Base-by-base conservation (phyloP, 2,329 filamentous ascomycete species). In the Apiospora sp. region DNA sequence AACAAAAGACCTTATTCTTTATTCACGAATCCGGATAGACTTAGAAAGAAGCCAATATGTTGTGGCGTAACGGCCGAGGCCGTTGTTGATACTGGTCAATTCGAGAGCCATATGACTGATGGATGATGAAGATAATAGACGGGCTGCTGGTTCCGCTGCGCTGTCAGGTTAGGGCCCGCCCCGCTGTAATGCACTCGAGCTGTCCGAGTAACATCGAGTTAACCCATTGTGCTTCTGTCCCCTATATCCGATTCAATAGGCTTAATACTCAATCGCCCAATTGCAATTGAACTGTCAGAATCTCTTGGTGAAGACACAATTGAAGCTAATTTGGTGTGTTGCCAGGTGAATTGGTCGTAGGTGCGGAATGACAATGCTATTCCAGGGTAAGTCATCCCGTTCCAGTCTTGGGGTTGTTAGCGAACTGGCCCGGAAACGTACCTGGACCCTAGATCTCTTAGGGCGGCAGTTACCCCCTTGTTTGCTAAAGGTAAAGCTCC, bases 371-470 rank as follows among this genome's bases (percentile, higher is more conserved):
- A 64, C 19, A 22, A 4, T 13, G 22, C 34, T n/a, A 41, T 41
- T n/a, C 34, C 58, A n/a, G 58, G 58, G 34, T 64, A 64, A 41
- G 41, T 41, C 58, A 64, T 14, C 19, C 58, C 58, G 58, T 64
- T 41, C 58, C 58, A 64, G 30, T 41, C 19, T 64, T n/a, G 19
- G 58, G 34, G 22, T 24, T n/a, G 19, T 64, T n/a, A n/a, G 22
- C 58, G 34, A 64, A 10, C 58, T 64, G 58, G 19, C 30, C 58
- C 58, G 58, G 58, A 64, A 64, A 64, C 58, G 58, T 64, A 37
- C 7, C 51, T 22, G 54, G 6, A 34, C 46, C 46, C 46, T 7
- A 49, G 10, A 10, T n/a, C 19, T n/a, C n/a, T n/a, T n/a, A 22
- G 46, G 46, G 10, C 46, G 27, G 27, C 27, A 34, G 16, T 30